A percentile compares a stretch with the other conserved stretches of the same genome.
These are phyloP conservation scores for Phialocephala sp. DNA, from an alignment of 2,329 filamentous ascomycete species.

Conservation along the genomic window DNA sequence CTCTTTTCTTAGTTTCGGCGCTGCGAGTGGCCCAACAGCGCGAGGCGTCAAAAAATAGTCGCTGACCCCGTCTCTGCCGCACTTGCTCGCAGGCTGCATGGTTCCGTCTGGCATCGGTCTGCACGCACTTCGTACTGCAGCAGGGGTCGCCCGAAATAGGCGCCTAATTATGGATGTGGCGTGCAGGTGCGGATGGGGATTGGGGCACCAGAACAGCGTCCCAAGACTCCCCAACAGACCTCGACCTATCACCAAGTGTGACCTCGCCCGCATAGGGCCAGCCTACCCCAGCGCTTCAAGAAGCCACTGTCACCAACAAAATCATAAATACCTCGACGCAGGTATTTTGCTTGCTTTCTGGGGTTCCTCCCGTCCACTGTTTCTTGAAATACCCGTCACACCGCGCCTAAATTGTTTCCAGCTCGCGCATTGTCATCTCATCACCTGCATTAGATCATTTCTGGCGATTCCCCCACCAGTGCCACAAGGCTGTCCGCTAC, in stretches of 20 bases:
- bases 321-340: slow-evolving; percentile 14
- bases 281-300: slow-evolving; percentile 23
- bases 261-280: slow-evolving; percentile 18
- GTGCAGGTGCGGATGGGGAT: neutral
- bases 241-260: slow-evolving; percentile 19
- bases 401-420: slow-evolving; percentile 37
- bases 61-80: slow-evolving; percentile 9
- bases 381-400: slow-evolving; percentile 38
- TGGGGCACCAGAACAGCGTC: slow-evolving; percentile 3
- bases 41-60: slow-evolving; percentile 11
- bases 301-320: slow-evolving; percentile 19
- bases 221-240: neutral
- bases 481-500: slow-evolving; percentile 23
- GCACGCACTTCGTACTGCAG: neutral
- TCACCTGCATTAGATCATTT: slow-evolving; percentile 38
- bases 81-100: neutral
- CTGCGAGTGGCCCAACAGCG: slow-evolving; percentile 3
- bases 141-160: slow-evolving; percentile 8
- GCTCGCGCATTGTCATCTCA: slow-evolving; percentile 34
- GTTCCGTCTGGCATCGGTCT: neutral
- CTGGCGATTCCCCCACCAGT: slow-evolving; percentile 26
- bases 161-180: slow-evolving; percentile 20
- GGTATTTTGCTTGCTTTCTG: slow-evolving; percentile 17
- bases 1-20: slow-evolving; percentile 7
- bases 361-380: slow-evolving; percentile 24